Percentiles rank a stretch among this genome's conserved stretches.
These are phyloP conservation scores for Globisporangium irregulare DNA, from an alignment of 352 stramenopile genomes.

Conservation along the genomic window DNA sequence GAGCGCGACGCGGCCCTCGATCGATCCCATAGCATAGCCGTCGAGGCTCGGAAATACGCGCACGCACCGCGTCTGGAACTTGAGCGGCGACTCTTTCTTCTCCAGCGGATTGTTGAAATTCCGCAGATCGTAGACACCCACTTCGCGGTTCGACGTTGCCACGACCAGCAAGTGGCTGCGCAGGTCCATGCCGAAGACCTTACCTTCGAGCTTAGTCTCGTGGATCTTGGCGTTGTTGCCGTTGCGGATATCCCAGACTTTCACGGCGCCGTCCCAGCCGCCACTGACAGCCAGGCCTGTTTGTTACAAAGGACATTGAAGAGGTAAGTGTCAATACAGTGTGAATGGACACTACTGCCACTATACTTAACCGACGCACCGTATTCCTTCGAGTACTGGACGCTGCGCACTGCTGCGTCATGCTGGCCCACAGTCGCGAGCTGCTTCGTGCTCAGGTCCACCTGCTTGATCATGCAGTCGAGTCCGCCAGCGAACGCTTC, in stretches of 20 bases:
- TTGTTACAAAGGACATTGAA: not conserved
- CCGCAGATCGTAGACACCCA: constrained; percentile 83
- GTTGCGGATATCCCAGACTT: constrained; percentile 68
- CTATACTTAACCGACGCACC: constrained; percentile 11
- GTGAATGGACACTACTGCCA: not conserved
- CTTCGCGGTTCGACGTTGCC: constrained; percentile 47
- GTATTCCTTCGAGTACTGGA: constrained; percentile 58
- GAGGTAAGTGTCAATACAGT: too few species aligned
- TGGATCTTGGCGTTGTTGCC: constrained; percentile 48
- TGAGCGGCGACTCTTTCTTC: constrained; percentile 73
- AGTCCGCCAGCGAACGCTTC: constrained; percentile 77
- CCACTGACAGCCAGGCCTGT: constrained; percentile 50
- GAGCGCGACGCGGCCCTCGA: constrained; percentile 96
- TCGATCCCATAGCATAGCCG: constrained; percentile 91
- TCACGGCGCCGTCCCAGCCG: constrained; percentile 65
- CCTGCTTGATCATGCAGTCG: constrained; percentile 55
- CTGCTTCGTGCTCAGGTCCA: constrained; percentile 52
- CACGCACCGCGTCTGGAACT: constrained; percentile 92
- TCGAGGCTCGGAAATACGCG: constrained; percentile 61
- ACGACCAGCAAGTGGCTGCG: constrained; percentile 56
- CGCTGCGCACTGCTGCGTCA: constrained; percentile 43
- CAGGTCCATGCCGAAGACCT: constrained; percentile 71
- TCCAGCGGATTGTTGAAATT: constrained; percentile 65
- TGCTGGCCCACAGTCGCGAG: constrained; percentile 38
- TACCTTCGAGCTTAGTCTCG: constrained; percentile 37